These are phyloP conservation scores for Hortaea werneckii DNA, from an alignment of 2,329 filamentous ascomycete genomes.

Conservation along the genomic window DNA sequence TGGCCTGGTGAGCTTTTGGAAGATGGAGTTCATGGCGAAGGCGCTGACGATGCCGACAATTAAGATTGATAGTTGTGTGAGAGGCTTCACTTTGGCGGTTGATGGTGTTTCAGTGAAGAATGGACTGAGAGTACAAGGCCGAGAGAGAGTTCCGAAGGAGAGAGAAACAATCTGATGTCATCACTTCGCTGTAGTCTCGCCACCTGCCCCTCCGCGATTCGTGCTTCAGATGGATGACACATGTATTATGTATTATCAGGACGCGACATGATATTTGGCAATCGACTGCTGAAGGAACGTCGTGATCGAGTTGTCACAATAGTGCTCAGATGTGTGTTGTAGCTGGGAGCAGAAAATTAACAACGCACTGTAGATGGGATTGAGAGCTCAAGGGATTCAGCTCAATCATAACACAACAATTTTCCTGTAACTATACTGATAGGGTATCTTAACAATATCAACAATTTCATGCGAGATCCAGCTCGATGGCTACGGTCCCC, in stretches of 20 bases:
- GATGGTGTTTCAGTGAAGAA: neutral
- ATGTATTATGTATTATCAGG: neutral
- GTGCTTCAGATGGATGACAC: neutral
- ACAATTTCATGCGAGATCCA: too few relatives aligned
- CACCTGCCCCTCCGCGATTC: neutral
- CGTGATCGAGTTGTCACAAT: too few relatives aligned
- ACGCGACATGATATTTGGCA: too few relatives aligned
- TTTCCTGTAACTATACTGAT: too few relatives aligned
- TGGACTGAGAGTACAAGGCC: neutral
- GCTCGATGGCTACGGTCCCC: too few relatives aligned
- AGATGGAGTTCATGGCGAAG: slow-evolving; percentile 46
- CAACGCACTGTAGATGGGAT: too few relatives aligned
- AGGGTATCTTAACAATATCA: too few relatives aligned
- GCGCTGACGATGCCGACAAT: slow-evolving; percentile 25
- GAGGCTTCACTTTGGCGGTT: slow-evolving; percentile 10
- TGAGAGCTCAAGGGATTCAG: too few relatives aligned
- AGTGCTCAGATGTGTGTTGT: too few relatives aligned
- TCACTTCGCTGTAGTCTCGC: neutral
- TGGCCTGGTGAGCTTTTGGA: slow-evolving; percentile 55
- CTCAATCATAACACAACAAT: too few relatives aligned
- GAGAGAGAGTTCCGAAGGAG: neutral
- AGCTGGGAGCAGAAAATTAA: too few relatives aligned
- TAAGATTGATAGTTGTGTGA: slow-evolving; percentile 27
- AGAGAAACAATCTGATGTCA: neutral
- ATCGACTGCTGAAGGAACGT: too few relatives aligned